Evolutionary conservation across 208 protist genomes (phyloP).

Genomic region (Blastocrithidia nonstop): DNA sequence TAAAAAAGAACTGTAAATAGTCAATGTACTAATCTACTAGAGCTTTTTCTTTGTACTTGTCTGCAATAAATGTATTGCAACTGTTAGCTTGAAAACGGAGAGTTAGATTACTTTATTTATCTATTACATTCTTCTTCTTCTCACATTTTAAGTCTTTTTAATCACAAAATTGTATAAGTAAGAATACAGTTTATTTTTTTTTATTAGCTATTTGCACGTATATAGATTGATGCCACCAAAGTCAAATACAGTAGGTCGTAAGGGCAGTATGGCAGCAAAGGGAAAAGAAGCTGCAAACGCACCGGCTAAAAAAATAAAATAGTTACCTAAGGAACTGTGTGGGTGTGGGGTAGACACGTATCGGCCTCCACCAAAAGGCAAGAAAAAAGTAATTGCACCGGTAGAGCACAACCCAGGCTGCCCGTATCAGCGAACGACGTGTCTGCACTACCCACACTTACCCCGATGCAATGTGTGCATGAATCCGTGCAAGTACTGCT

Average conservation of each 20-base stretch:
- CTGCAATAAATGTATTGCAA: no score
- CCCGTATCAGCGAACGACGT: slow-evolving; percentile 66
- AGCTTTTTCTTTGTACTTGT: no score
- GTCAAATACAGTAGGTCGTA: no score
- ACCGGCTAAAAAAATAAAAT: slow-evolving; percentile 24
- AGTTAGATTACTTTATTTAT: no score
- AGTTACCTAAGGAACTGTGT: slow-evolving; percentile 53
- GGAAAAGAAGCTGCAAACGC: slow-evolving; percentile 14
- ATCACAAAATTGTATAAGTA: no score
- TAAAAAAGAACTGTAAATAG: not conserved
- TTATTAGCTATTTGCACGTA: no score
- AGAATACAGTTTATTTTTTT: no score
- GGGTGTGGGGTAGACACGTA: slow-evolving; percentile 76
- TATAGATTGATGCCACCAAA: no score
- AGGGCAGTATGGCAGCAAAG: slow-evolving; percentile 13
- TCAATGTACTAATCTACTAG: no score
- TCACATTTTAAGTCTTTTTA: no score
- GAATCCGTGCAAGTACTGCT: slow-evolving; percentile 56
- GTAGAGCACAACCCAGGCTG: slow-evolving; percentile 56
- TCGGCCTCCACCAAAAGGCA: slow-evolving; percentile 64
- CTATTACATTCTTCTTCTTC: no score
- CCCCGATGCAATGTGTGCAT: slow-evolving; percentile 54
- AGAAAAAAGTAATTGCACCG: slow-evolving; percentile 25
- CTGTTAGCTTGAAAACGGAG: no score
- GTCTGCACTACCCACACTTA: slow-evolving; percentile 65